phyloP scores from a whole-genome alignment of 352 stramenopile genomes.

The Globisporangium nodosum region DNA sequence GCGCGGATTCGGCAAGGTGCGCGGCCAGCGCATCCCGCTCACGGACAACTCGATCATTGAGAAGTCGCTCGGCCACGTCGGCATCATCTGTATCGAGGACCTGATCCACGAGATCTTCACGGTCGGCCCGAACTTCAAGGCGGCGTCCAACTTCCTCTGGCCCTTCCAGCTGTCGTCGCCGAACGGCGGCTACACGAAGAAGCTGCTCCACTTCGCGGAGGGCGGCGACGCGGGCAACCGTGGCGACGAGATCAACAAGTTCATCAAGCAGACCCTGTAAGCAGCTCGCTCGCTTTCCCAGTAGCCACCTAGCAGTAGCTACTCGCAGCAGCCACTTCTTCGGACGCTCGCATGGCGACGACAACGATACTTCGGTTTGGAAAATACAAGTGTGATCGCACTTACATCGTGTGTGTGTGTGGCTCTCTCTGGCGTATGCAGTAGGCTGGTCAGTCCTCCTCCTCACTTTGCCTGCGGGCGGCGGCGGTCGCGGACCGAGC shows the following conservation, averaged over 20 bases:
- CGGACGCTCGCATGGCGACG: not conserved
- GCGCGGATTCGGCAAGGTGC: constrained; percentile 98
- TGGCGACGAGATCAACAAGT: constrained; percentile 91
- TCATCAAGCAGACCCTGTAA: constrained; percentile 95
- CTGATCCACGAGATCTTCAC: constrained; percentile 99
- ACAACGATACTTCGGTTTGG: constrained; percentile 14
- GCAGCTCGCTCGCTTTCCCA: constrained; percentile 10
- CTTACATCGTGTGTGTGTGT: constrained; percentile 7
- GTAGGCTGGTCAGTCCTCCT: too few relatives aligned
- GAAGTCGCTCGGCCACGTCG: constrained; percentile 91
- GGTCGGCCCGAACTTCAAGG: constrained; percentile 98
- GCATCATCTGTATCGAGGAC: constrained; percentile 99
- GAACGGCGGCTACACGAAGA: constrained; percentile 93
- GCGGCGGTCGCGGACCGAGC: constrained; percentile 29
- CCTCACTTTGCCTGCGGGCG: constrained; percentile 19
- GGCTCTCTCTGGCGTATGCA: not conserved
- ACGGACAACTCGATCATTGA: constrained; percentile 97
- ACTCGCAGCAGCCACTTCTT: not conserved
- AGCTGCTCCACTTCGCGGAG: constrained; percentile 93
- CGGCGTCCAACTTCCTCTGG: constrained; percentile 99
- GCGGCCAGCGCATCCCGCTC: constrained; percentile 97
- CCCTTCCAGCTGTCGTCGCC: constrained; percentile 98
- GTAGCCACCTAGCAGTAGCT: not conserved
- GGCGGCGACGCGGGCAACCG: constrained; percentile 92
- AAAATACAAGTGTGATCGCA: constrained; percentile 5